Conservation (phyloP, 2,329 filamentous ascomycete species). For the Aspergillus neoniger region DNA sequence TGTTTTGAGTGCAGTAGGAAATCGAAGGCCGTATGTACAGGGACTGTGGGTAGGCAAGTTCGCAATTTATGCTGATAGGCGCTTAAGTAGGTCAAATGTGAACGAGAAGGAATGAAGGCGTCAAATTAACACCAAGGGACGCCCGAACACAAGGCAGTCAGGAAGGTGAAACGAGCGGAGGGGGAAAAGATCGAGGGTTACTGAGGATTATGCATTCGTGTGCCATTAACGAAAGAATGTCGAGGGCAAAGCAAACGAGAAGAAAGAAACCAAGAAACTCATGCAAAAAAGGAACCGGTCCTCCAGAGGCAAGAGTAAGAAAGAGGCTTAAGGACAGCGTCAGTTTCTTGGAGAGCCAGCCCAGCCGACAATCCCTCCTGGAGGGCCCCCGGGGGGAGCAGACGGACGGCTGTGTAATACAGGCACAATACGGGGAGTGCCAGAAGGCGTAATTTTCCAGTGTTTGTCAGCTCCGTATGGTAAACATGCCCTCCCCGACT, state of each 20-base stretch:
- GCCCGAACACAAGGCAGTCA: constrained; percentile 15
- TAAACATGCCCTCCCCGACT: neutral
- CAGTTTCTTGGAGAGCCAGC: constrained; percentile 1
- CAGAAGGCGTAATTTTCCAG: neutral
- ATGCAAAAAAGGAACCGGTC: constrained; percentile 12
- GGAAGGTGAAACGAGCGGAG: constrained; percentile 22
- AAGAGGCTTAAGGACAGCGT: constrained; percentile 12
- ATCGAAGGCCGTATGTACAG: constrained; percentile 8
- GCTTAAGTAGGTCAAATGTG: constrained; percentile 4
- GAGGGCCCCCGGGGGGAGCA: neutral
- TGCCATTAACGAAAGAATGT: constrained; percentile 21
- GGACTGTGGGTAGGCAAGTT: neutral
- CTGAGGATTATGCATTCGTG: constrained; percentile 20
- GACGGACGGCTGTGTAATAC: neutral
- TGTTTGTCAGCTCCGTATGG: neutral
- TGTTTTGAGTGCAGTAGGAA: neutral
- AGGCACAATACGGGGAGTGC: neutral
- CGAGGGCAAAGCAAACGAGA: constrained; percentile 10
- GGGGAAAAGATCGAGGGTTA: constrained; percentile 15
- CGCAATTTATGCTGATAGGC: neutral
- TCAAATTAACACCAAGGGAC: constrained; percentile 11
- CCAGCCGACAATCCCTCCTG: constrained; percentile 5
- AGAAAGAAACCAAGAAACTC: constrained; percentile 13
- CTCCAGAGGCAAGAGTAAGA: constrained; percentile 6
- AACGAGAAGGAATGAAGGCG: constrained; percentile 7